Evolutionary conservation across 1,284 basidiomycete genomes (phyloP).

Genomic region (Cystobasidium sp.): DNA sequence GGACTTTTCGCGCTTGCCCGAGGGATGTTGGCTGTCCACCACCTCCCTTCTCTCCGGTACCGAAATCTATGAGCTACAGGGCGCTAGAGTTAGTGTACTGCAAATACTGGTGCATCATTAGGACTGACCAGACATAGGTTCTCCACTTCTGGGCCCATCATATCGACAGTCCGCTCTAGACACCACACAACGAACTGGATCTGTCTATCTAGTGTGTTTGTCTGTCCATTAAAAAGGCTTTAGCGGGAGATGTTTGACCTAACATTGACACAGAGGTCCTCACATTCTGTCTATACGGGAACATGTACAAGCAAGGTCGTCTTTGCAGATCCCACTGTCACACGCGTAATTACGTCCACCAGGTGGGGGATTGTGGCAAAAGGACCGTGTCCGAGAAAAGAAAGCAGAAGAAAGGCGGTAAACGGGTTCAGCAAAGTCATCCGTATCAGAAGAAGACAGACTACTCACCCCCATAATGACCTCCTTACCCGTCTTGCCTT

Average conservation of each 20-base stretch:
- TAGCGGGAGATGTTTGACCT: conserved; percentile 34
- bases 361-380: background rate
- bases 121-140: conserved; percentile 51
- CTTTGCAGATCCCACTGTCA: conserved; percentile 55
- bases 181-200: conserved; percentile 59
- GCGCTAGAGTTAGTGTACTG: background rate
- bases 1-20: conserved; percentile 51
- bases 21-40: conserved; percentile 51
- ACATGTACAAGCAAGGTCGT: conserved; percentile 59
- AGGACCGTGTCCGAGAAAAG: background rate
- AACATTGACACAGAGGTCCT: background rate
- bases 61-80: conserved; percentile 51
- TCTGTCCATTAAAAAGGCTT: conserved; percentile 31
- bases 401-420: conserved; percentile 30
- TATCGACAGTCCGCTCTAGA: conserved; percentile 57
- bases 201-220: conserved; percentile 54
- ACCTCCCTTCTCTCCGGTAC: conserved; percentile 46
- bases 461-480: conserved; percentile 52
- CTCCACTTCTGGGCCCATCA: conserved; percentile 57
- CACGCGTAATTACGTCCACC: background rate
- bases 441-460: background rate
- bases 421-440: background rate
- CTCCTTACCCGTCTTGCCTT: conserved; percentile 57
- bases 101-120: conserved; percentile 25
- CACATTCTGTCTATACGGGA: conserved; percentile 55